phyloP scores from a whole-genome alignment of 2,329 filamentous ascomycete species.

The Monosporascus sp. region DNA sequence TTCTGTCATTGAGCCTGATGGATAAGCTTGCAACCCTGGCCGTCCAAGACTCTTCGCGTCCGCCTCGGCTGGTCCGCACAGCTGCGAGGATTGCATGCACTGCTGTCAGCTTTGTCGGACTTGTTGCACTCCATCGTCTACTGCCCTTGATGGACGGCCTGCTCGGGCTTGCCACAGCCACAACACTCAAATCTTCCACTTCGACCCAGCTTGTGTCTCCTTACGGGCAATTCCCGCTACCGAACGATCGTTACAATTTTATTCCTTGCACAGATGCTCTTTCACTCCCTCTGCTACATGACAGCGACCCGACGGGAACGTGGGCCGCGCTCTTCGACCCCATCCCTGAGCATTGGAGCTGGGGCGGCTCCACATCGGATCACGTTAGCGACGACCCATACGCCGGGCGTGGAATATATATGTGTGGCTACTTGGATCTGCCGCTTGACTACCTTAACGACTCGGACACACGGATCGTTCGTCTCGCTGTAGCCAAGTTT shows the following conservation, averaged over 20 bases:
- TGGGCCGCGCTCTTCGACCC: slow-evolving; percentile 40
- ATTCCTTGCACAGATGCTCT: slow-evolving; percentile 39
- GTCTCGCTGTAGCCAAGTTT: slow-evolving; percentile 44
- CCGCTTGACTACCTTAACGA: slow-evolving; percentile 42
- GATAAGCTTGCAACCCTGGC: too few relatives aligned
- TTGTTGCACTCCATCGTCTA: too few relatives aligned
- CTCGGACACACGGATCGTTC: slow-evolving; percentile 36
- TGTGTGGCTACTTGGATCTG: slow-evolving; percentile 44
- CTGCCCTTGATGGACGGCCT: too few relatives aligned
- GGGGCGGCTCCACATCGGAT: slow-evolving; percentile 27
- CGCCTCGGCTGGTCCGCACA: too few relatives aligned
- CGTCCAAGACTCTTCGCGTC: too few relatives aligned
- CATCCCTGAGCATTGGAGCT: slow-evolving; percentile 40
- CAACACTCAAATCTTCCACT: too few relatives aligned
- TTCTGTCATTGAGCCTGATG: too few relatives aligned
- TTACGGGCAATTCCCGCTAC: slow-evolving; percentile 34
- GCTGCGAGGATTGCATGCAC: too few relatives aligned
- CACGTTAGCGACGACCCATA: slow-evolving; percentile 23
- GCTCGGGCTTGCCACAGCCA: too few relatives aligned
- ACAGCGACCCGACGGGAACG: slow-evolving; percentile 27
- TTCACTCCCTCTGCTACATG: slow-evolving; percentile 34
- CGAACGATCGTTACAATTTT: slow-evolving; percentile 40
- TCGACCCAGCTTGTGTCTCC: slow-evolving; percentile 8
- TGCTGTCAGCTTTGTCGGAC: too few relatives aligned
- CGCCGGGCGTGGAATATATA: slow-evolving; percentile 36